Base-by-base conservation (phyloP, 176 grass and related monocot genomes). In the Aegilops sharonensis region DNA sequence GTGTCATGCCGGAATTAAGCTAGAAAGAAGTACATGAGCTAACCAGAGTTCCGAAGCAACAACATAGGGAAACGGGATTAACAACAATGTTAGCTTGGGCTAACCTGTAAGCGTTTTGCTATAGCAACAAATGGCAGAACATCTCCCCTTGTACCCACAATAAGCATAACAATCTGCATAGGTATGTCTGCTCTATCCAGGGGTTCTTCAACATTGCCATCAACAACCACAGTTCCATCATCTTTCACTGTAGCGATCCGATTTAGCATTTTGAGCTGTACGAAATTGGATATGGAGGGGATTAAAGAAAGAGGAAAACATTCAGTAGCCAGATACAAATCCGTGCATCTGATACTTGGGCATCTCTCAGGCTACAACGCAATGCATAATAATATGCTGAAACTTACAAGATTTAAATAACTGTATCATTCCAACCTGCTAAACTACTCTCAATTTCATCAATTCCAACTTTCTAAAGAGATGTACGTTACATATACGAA, bases 91-190 rank as follows among this genome's bases (percentile, higher is more conserved):
- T 87, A 82, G 36, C 15, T 78, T 63, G 40, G 64, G 29, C 63
- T 84, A 84, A 95, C 96, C 93, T 98, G 93, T 82, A 98, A 92
- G 57, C 92, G 60, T 72, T 98, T 98, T 61, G 88, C 96, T 83
- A 98, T 98, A 86, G 96, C 96, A 88, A 98, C 83, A 89, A 98
- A 98, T 78, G 96, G 94, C 15, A 95, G 96, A 30, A 98, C 96
- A 86, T 98, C 96, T 73, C 94, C 96, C 89, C 96, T 90, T 76
- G 96, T 98, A 75, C 96, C 96, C 68, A 98, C 96, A 85, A 95
- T 92, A 91, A 98, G 91, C 65, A 98, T 94, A 32, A 91, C 94
- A 83, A 98, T 95, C 64, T 98, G 81, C 87, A 98, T 94, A 77
- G 88, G 90, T 81, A 91, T 82, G 79, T 95, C 96, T 56, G 75